These are phyloP conservation scores for Trichoderma sp. DNA, from an alignment of 2,329 filamentous ascomycete species.

Conservation along the genomic window DNA sequence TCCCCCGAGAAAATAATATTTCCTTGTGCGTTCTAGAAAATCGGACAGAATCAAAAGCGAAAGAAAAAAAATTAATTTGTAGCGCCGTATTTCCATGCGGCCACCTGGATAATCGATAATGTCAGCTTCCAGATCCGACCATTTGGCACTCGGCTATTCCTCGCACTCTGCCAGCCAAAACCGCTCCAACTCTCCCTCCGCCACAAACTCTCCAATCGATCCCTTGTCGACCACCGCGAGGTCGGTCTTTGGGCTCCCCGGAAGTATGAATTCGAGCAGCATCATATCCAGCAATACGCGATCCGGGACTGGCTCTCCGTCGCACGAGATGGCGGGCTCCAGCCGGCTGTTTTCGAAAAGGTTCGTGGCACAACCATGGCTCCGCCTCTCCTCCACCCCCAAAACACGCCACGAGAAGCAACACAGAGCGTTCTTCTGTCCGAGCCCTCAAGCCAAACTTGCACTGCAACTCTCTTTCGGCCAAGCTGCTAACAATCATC, in stretches of 20 bases:
- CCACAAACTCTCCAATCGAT: slow-evolving; percentile 80
- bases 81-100: slow-evolving; percentile 46
- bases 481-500: background rate
- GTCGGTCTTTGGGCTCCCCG: slow-evolving; percentile 71
- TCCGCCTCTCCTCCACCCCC: background rate
- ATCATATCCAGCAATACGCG: slow-evolving; percentile 65
- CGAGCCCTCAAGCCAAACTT: background rate
- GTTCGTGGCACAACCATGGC: slow-evolving; percentile 54
- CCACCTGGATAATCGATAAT: slow-evolving; percentile 81
- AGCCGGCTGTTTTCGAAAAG: slow-evolving; percentile 86
- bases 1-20: slow-evolving; percentile 17
- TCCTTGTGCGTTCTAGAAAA: slow-evolving; percentile 11
- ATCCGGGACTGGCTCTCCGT: slow-evolving; percentile 93
- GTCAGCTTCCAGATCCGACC: slow-evolving; percentile 84
- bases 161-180: slow-evolving; percentile 64
- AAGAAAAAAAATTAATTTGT: background rate
- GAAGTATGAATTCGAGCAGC: slow-evolving; percentile 58
- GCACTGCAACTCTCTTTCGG: background rate
- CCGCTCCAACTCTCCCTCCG: slow-evolving; percentile 77
- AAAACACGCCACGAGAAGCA: slow-evolving; percentile 1
- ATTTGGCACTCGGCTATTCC: slow-evolving; percentile 82
- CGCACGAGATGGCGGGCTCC: slow-evolving; percentile 77
- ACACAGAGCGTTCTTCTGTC: background rate
- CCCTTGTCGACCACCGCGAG: slow-evolving; percentile 64
- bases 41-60: background rate